Evolutionary conservation across 169 alveolate species (phyloP), one percentile per base, ranked within the genome.

Genomic region (Plasmodium vivax): DNA sequence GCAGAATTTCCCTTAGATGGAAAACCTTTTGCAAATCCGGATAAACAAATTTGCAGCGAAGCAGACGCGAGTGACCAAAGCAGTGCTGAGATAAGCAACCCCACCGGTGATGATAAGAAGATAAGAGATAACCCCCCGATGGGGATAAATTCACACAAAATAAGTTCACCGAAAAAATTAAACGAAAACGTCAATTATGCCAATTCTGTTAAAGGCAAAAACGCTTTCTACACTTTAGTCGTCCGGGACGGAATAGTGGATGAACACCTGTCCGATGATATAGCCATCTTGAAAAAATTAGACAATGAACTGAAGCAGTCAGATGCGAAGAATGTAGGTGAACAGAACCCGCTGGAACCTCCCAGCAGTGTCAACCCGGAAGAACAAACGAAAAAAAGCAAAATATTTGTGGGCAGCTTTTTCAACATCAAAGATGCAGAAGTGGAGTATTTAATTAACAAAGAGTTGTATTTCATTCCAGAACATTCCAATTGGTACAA

Each of bases 401-500:
- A 95, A 77, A 93, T 92, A 43, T 94, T 71, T 54, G 96, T 90
- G 36, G 96, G 96, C 30, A 93, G 96, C 62, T 92, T 93, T 68
- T 83, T 93, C 51, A 92, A 95, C 77, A 30, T 95, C 43, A 71
- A 80, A 38, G 96, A 95, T 56, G 92, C 96, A 1, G 92, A 82
- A 36, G 83, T 92, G 7, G 95, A 95, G 36, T 58, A 82, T 56
- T 93, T 72, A 34, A 77, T 95, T 68, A 91, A 87, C 58, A 90
- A 93, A 23, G 95, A 95, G 43, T 88, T 95, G 56, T 87, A 72
- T 34, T 95, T 82, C 80, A 87, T 95, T 30, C 97, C 97, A 12
- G 97, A 95, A 68, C 94, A 95, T 80, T 82, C 97, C 6, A 95
- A 95, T 77, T 93, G 94, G 92, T 92, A 92, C 88, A 72, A 93